Evolutionary conservation across 2,329 filamentous ascomycete genomes (phyloP).

Genomic region (Trichocomaceae sp.): DNA sequence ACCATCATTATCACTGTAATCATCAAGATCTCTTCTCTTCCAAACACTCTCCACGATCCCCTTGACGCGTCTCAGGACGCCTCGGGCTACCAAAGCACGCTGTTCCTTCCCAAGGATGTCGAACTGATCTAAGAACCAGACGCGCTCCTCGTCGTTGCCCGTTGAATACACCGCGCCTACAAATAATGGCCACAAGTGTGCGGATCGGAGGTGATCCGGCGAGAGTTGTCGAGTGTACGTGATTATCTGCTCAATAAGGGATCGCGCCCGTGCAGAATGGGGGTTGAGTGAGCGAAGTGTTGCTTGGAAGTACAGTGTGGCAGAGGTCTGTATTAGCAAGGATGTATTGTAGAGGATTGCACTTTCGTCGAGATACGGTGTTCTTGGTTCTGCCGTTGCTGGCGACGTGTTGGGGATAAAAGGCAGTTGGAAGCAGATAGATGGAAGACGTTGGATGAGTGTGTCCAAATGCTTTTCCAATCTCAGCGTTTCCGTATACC

Average conservation of each 20-base stretch:
- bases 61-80: constrained; percentile 9
- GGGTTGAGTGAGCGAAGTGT: constrained; percentile 11
- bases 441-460: constrained; percentile 11
- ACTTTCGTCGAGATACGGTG: not conserved
- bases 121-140: constrained; percentile 14
- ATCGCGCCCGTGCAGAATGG: constrained; percentile 3
- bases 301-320: constrained; percentile 14
- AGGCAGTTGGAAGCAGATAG: not conserved
- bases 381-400: not conserved
- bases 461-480: constrained; percentile 11
- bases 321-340: constrained; percentile 11
- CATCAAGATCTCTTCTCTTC: constrained; percentile 14
- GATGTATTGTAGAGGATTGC: constrained; percentile 13
- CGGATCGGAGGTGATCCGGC: constrained; percentile 12
- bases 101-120: constrained; percentile 7
- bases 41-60: constrained; percentile 15
- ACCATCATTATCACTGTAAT: not conserved
- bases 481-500: not conserved
- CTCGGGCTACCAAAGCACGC: constrained; percentile 11
- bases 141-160: constrained; percentile 12
- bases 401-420: not conserved
- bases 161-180: constrained; percentile 14
- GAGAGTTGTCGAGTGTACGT: constrained; percentile 12
- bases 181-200: constrained; percentile 14
- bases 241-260: constrained; percentile 10